These are phyloP conservation scores for Paramarasmius palmivorus DNA, from an alignment of 1,284 basidiomycete genomes.

Conservation along the genomic window DNA sequence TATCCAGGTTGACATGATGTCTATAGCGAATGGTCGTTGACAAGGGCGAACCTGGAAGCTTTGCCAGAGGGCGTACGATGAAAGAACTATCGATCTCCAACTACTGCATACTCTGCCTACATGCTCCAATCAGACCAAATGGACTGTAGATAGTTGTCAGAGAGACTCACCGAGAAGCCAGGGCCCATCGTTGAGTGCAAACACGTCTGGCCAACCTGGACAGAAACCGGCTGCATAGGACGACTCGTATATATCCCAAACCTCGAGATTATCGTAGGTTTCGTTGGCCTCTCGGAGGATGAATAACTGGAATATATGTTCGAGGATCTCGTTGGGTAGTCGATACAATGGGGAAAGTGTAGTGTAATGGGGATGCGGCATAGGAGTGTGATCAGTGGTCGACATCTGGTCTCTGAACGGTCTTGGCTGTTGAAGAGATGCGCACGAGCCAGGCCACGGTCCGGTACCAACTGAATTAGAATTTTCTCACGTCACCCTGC, in stretches of 20 bases:
- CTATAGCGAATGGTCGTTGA: background rate
- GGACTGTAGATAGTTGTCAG: too few species aligned
- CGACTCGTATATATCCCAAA: background rate
- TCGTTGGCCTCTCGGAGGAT: background rate
- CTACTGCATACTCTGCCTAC: slow-evolving; percentile 1
- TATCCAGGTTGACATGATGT: background rate
- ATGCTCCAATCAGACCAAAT: too few species aligned
- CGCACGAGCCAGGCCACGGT: too few species aligned
- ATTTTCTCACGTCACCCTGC: too few species aligned
- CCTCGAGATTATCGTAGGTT: background rate
- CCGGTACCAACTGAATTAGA: too few species aligned
- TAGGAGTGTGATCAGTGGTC: too few species aligned
- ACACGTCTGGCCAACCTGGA: background rate
- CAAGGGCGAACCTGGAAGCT: background rate
- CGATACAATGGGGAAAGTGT: background rate
- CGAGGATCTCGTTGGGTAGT: background rate
- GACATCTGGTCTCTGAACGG: too few species aligned
- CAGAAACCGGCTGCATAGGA: background rate
- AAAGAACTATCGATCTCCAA: background rate
- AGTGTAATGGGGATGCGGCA: too few species aligned
- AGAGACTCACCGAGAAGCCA: too few species aligned
- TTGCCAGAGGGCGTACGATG: background rate
- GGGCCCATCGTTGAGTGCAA: background rate
- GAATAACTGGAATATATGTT: background rate
- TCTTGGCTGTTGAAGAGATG: too few species aligned